These are phyloP conservation scores for Naumovozyma castellii DNA, from an alignment of 805 yeast genomes.

Conservation along the genomic window DNA sequence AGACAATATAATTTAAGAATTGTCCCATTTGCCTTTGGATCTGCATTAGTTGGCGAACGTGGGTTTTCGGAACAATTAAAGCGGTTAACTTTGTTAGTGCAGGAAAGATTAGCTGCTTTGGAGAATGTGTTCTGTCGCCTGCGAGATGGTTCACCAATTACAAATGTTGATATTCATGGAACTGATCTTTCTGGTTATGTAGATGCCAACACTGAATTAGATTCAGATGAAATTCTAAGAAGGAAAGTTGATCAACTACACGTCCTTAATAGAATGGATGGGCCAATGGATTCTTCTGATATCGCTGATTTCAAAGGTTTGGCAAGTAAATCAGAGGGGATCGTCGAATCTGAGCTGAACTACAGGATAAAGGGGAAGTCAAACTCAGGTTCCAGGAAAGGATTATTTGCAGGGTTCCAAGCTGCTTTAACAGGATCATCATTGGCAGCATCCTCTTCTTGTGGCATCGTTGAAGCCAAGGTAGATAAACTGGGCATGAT, in stretches of 20 bases:
- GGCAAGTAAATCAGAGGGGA: conserved; percentile 1
- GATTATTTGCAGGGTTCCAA: conserved; percentile 5
- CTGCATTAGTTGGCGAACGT: conserved; percentile 8
- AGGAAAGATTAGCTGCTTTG: conserved; percentile 11
- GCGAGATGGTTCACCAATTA: conserved; percentile 8
- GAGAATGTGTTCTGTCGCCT: conserved; percentile 8
- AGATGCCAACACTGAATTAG: conserved; percentile 10
- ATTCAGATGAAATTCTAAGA: conserved; percentile 16
- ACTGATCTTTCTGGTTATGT: conserved; percentile 25
- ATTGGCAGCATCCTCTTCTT: neutral
- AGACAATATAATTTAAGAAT: conserved; percentile 18
- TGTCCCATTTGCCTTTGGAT: conserved; percentile 23
- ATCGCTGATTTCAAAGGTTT: neutral
- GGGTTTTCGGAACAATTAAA: conserved; percentile 7
- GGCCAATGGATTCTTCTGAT: neutral
- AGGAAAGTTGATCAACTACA: conserved; percentile 24
- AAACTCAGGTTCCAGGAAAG: conserved; percentile 1
- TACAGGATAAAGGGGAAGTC: conserved; percentile 8
- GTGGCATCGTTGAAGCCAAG: neutral
- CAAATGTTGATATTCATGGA: conserved; percentile 15
- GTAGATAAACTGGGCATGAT: conserved; percentile 22
- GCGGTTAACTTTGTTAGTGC: conserved; percentile 6
- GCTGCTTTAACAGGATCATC: neutral
- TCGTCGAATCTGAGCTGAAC: conserved; percentile 12
- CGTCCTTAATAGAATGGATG: conserved; percentile 5